Evolutionary conservation across 495 filamentous ascomycete species (phyloP).

Genomic region (Tetracladium marchalianum): DNA sequence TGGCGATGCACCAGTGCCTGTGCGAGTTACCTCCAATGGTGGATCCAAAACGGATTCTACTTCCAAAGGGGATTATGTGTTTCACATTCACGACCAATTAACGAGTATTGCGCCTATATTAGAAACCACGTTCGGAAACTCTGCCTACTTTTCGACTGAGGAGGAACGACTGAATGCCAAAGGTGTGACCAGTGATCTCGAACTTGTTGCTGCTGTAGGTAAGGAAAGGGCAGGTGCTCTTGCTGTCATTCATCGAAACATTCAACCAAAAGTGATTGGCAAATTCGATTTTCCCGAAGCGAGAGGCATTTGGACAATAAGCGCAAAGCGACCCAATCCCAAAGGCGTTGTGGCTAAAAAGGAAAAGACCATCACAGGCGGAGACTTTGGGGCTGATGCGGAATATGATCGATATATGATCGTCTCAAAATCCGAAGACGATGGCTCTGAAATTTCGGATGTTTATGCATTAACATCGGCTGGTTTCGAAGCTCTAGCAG

Average conservation of each 20-base stretch:
- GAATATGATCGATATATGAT: constrained; percentile 63
- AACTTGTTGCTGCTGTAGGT: constrained; percentile 65
- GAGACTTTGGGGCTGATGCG: constrained; percentile 37
- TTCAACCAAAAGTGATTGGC: constrained; percentile 56
- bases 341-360: constrained; percentile 41
- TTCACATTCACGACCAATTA: constrained; percentile 68
- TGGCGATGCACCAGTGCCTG: constrained; percentile 51
- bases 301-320: constrained; percentile 53
- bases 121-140: constrained; percentile 54
- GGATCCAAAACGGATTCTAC: constrained; percentile 15
- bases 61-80: constrained; percentile 49
- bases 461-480: constrained; percentile 52
- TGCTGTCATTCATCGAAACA: constrained; percentile 61
- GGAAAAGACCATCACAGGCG: constrained; percentile 34
- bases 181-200: constrained; percentile 45
- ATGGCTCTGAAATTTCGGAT: constrained; percentile 45
- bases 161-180: constrained; percentile 32
- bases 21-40: constrained; percentile 16
- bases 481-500: constrained; percentile 53
- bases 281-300: constrained; percentile 52
- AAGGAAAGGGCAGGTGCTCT: constrained; percentile 58
- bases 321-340: constrained; percentile 45
- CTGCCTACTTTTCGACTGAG: constrained; percentile 29
- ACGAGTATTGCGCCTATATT: constrained; percentile 68
- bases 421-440: constrained; percentile 49